Percentiles rank a stretch among this genome's conserved stretches.
Conservation (phyloP, 768 basidiomycete genomes). For the Leccinum fibrillosum region DNA sequence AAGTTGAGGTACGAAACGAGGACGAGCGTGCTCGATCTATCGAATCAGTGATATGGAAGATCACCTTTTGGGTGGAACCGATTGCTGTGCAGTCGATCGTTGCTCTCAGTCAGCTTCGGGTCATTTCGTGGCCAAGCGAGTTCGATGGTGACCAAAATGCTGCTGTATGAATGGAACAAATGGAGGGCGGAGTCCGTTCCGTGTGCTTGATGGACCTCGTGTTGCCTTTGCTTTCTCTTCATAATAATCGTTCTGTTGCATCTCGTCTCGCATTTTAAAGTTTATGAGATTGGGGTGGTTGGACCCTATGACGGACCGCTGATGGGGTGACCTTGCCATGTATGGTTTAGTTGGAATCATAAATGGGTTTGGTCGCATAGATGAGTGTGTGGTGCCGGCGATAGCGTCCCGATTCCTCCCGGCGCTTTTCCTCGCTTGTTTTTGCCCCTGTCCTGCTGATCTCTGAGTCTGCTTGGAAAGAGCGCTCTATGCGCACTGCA, state of each 20-base stretch:
- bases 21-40: background rate
- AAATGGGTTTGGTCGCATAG: background rate
- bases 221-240: background rate
- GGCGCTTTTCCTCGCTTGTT: background rate
- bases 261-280: background rate
- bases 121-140: background rate
- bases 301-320: background rate
- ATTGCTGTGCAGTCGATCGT: background rate
- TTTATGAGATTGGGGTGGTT: background rate
- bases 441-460: background rate
- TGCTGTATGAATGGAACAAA: background rate
- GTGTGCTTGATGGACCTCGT: background rate
- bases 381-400: background rate
- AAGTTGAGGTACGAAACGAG: background rate
- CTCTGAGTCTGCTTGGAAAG: background rate
- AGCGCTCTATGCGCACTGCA: background rate
- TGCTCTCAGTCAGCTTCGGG: background rate
- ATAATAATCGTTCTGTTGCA: background rate
- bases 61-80: background rate
- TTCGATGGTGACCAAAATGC: background rate
- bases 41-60: background rate
- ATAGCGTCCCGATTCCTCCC: background rate
- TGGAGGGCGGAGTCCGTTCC: background rate
- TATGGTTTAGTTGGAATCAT: conserved; percentile 3
- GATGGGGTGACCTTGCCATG: background rate